Conservation (phyloP, 305 asterid species). For the Fraxinus sp. region DNA sequence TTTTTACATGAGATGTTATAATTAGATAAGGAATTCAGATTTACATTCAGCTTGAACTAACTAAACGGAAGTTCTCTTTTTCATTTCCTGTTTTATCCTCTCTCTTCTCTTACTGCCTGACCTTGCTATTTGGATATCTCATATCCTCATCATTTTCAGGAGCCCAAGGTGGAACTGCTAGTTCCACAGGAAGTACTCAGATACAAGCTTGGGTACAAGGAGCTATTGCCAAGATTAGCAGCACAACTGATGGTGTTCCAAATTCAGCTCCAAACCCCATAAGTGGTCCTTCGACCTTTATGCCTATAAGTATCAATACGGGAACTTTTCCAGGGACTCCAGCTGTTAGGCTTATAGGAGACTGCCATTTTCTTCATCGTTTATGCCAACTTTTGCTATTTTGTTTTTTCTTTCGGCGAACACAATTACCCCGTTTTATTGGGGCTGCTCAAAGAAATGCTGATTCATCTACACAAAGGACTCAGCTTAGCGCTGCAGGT, state of each 20-base stretch:
- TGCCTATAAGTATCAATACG: slow-evolving; percentile 95
- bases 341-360: slow-evolving; percentile 98
- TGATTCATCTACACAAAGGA: slow-evolving; percentile 72
- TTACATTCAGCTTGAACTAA: not conserved
- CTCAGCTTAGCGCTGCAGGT: slow-evolving; percentile 57
- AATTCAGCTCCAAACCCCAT: slow-evolving; percentile 82
- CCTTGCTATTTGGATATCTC: slow-evolving; percentile 13
- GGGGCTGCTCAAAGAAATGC: slow-evolving; percentile 77
- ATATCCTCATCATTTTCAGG: slow-evolving; percentile 39
- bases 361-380: slow-evolving; percentile 94
- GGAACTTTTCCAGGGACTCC: slow-evolving; percentile 99
- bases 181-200: slow-evolving; percentile 87
- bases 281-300: slow-evolving; percentile 79
- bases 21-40: not conserved
- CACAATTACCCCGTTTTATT: slow-evolving; percentile 71
- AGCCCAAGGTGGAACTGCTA: slow-evolving; percentile 74
- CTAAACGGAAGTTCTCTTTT: not conserved
- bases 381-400: slow-evolving; percentile 92
- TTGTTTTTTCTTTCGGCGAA: slow-evolving; percentile 91
- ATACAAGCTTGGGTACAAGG: slow-evolving; percentile 99
- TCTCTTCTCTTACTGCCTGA: slow-evolving; percentile 19
- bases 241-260: slow-evolving; percentile 78
- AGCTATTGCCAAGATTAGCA: slow-evolving; percentile 95
- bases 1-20: slow-evolving; percentile 4
- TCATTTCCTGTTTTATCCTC: not conserved